These are phyloP conservation scores for Spiromastix sp. DNA, from an alignment of 2,329 filamentous ascomycete genomes.

Conservation along the genomic window DNA sequence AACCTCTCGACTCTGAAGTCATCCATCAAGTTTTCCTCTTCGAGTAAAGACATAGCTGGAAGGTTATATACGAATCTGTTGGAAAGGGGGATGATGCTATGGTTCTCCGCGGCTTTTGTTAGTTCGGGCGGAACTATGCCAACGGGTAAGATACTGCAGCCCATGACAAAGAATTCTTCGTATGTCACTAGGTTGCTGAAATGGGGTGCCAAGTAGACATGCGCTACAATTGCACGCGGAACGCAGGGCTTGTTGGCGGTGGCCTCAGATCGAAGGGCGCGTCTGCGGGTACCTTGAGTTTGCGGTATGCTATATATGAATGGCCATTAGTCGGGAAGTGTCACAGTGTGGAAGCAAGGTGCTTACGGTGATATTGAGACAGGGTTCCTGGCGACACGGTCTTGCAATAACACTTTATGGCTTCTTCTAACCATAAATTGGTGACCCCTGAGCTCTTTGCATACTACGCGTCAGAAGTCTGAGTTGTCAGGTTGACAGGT, in stretches of 20 bases:
- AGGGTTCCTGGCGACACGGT: background rate
- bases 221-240: conserved; percentile 8
- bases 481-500: too few relatives aligned
- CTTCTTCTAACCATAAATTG: too few relatives aligned
- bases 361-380: background rate
- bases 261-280: conserved; percentile 9
- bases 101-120: conserved; percentile 7
- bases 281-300: conserved; percentile 5
- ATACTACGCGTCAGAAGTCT: too few relatives aligned
- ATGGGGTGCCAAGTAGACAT: conserved; percentile 1
- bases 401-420: background rate
- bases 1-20: conserved; percentile 3
- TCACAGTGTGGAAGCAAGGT: too few relatives aligned
- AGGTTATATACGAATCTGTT: conserved; percentile 8
- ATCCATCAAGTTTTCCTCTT: conserved; percentile 12
- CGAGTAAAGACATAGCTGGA: conserved; percentile 4
- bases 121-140: conserved; percentile 3
- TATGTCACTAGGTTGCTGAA: conserved; percentile 8
- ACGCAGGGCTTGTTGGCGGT: conserved; percentile 6
- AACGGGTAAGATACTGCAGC: conserved; percentile 3
- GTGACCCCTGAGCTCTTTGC: too few relatives aligned
- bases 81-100: conserved; percentile 5
- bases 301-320: conserved; percentile 6
- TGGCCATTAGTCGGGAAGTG: background rate
- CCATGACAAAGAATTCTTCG: conserved; percentile 5